Evolutionary conservation across 2,329 filamentous ascomycete genomes (phyloP), one percentile per base, ranked within the genome.

Genomic region (Colletotrichum orbiculare): DNA sequence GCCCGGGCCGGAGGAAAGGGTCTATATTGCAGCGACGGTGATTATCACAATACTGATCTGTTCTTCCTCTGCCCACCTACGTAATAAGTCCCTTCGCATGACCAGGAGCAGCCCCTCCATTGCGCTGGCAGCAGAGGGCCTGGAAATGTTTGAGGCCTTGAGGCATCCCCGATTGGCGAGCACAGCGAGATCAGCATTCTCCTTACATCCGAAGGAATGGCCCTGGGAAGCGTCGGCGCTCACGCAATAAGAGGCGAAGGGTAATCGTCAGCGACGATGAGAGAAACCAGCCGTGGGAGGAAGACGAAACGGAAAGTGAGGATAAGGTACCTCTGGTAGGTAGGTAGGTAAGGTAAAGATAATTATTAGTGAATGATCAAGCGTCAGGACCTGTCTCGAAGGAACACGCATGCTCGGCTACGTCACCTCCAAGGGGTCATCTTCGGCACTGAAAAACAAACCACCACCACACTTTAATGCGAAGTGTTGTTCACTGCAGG

Each of bases 201-300:
- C 25, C 25, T 25, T 25, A 25, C 25, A 25, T 25, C 43, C 43
- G 25, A 49, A 56, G 56, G 62, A 46, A 46, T 42, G 61, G 66
- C 55, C 61, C 60, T 49, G 43, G 49, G 57, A 68, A 66, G 62
- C 56, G 57, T 68, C 62, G 58, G 58, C 53, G 66, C 66, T 66
- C 47, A 68, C 54, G 66, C 62, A 66, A 59, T 58, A 64, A 54
- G 58, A 68, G 48, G 50, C 58, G 54, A 66, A 66, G 64, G 58
- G 54, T 60, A 62, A 63, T 68, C 57, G 58, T 60, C 45, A 60
- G 48, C 59, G 63, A 49, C 52, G 54, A 68, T 66, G 60, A 67
- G 59, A 64, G 64, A 57, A 62, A 4, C 25, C 25, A 5, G 25
- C 25, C 25, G 25, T 25, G 25, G 25, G 38, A 41, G 38, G 38